Percentiles rank a stretch among this genome's conserved stretches.
Evolutionary conservation across 2,329 filamentous ascomycete species (phyloP).

Genomic region (Fusarium sp.): DNA sequence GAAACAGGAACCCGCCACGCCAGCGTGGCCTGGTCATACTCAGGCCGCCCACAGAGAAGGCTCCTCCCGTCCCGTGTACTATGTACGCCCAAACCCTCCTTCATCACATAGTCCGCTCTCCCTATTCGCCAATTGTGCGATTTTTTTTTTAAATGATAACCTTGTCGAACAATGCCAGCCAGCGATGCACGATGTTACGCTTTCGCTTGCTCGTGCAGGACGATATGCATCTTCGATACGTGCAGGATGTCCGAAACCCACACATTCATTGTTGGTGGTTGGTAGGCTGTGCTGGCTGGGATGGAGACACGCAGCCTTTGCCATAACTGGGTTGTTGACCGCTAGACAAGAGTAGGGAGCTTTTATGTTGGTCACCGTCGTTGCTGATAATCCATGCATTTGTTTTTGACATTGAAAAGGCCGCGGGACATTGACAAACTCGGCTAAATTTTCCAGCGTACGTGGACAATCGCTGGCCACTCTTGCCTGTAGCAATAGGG

Average conservation of each 20-base stretch:
- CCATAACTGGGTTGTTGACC: slow-evolving; percentile 30
- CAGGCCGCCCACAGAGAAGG: slow-evolving; percentile 47
- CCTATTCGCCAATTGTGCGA: slow-evolving; percentile 23
- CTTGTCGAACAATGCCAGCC: slow-evolving; percentile 27
- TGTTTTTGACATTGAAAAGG: background rate
- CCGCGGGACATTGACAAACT: background rate
- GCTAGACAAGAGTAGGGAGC: slow-evolving; percentile 15
- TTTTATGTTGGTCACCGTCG: background rate
- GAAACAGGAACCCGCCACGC: slow-evolving; percentile 21
- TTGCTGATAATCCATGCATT: slow-evolving; percentile 1
- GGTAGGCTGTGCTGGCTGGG: slow-evolving; percentile 2
- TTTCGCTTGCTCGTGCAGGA: slow-evolving; percentile 33
- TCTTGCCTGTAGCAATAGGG: background rate
- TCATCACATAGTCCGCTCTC: slow-evolving; percentile 6
- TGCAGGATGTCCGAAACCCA: slow-evolving; percentile 17
- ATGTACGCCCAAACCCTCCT: slow-evolving; percentile 38
- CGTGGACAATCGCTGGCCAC: background rate
- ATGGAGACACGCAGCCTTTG: slow-evolving; percentile 23
- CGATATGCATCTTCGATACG: slow-evolving; percentile 17
- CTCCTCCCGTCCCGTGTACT: slow-evolving; percentile 50
- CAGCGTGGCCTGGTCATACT: slow-evolving; percentile 28
- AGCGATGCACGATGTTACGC: slow-evolving; percentile 39
- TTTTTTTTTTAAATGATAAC: slow-evolving; percentile 14
- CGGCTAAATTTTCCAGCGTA: background rate
- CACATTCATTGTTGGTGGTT: slow-evolving; percentile 17